These are phyloP conservation scores for Fusarium papillatum DNA, from an alignment of 2,329 filamentous ascomycete genomes.

Conservation along the genomic window DNA sequence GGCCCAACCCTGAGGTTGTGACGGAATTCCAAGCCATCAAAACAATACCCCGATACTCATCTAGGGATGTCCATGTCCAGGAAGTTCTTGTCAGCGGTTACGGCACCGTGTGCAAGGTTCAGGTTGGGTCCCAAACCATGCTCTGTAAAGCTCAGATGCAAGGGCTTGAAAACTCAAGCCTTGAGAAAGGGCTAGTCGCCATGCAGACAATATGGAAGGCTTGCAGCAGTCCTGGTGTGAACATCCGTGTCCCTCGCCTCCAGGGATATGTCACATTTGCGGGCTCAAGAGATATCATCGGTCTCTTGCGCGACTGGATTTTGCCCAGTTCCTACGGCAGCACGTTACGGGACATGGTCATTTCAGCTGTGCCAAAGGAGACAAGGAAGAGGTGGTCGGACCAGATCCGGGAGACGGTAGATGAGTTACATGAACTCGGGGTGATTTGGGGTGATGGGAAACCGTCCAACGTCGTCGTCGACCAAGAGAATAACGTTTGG, in stretches of 20 bases:
- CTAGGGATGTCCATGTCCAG: background rate
- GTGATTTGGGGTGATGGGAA: background rate
- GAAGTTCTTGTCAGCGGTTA: background rate
- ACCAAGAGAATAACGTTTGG: background rate
- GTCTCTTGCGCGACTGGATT: background rate
- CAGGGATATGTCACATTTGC: background rate
- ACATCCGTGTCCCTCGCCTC: background rate
- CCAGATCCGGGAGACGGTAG: background rate
- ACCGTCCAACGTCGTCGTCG: background rate
- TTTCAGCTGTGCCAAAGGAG: background rate
- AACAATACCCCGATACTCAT: background rate
- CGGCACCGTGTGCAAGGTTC: background rate
- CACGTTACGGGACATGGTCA: background rate
- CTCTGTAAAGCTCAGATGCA: background rate
- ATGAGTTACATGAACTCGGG: background rate
- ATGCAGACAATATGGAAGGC: background rate
- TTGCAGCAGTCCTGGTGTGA: fast-evolving
- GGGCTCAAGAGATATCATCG: background rate
- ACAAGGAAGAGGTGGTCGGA: background rate
- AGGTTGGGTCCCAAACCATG: background rate
- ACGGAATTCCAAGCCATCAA: background rate
- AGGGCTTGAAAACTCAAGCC: background rate
- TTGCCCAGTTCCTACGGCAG: background rate
- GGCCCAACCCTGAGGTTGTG: background rate
- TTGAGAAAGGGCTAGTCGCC: background rate